phyloP scores from a whole-genome alignment of 805 yeast genomes.

The Ogataea sp. region DNA sequence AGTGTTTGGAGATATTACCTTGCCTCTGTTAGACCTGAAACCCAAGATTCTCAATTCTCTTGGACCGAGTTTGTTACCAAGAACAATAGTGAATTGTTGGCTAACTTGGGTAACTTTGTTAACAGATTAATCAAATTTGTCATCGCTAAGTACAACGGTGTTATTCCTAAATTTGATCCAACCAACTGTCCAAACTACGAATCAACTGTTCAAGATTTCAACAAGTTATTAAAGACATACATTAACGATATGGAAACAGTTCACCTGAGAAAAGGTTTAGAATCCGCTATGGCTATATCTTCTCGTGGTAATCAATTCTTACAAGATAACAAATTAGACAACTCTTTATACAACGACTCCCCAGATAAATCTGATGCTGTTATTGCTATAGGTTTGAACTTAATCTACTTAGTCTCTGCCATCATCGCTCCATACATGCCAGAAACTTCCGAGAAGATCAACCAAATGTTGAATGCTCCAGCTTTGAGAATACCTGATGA shows the following conservation, averaged over 20 bases:
- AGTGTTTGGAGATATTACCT: slow-evolving; percentile 98
- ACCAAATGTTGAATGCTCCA: slow-evolving; percentile 78
- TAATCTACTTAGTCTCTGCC: slow-evolving; percentile 79
- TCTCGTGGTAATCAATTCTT: slow-evolving; percentile 91
- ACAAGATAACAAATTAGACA: slow-evolving; percentile 94
- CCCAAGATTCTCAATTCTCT: slow-evolving; percentile 92
- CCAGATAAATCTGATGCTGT: slow-evolving; percentile 88
- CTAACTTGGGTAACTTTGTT: slow-evolving; percentile 94
- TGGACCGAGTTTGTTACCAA: slow-evolving; percentile 95
- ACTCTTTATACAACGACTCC: slow-evolving; percentile 63
- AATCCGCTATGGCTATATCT: slow-evolving; percentile 83
- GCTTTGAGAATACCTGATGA: slow-evolving; percentile 66
- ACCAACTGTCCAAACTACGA: slow-evolving; percentile 40
- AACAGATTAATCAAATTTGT: slow-evolving; percentile 89
- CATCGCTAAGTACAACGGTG: slow-evolving; percentile 86
- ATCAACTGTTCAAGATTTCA: slow-evolving; percentile 46
- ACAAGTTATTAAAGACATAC: slow-evolving; percentile 53
- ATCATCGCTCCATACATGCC: slow-evolving; percentile 89
- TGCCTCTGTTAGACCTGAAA: slow-evolving; percentile 89
- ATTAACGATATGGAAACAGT: slow-evolving; percentile 67
- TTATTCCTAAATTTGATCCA: slow-evolving; percentile 60
- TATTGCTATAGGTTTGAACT: slow-evolving; percentile 82
- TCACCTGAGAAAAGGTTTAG: slow-evolving; percentile 83
- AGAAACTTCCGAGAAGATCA: slow-evolving; percentile 60
- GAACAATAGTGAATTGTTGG: slow-evolving; percentile 88